A percentile compares a stretch with the other conserved stretches of the same genome.
Evolutionary conservation across 306 rosid species (phyloP).

Genomic region (Medicago truncatula): MtrunA17r5.0-ANR NC_053044.1:38029501-38030000

Average conservation of each 20-base stretch:
- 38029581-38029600: constrained; percentile 3
- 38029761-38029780: constrained; percentile 11
- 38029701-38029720: constrained; percentile 11
- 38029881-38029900: constrained; percentile 66
- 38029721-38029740: not conserved
- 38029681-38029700: not conserved
- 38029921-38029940: constrained; percentile 24
- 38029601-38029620: constrained; percentile 23
- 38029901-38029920: constrained; percentile 26
- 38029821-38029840: constrained; percentile 99
- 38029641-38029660: constrained; percentile 19
- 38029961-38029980: constrained; percentile 23
- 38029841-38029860: constrained; percentile 99
- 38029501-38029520: not conserved
- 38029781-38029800: constrained; percentile 38
- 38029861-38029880: constrained; percentile 85
- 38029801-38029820: constrained; percentile 82
- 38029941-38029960: constrained; percentile 24
- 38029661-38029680: not conserved
- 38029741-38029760: constrained; percentile 11
- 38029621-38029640: not conserved
- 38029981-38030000: constrained; percentile 77
- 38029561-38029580: constrained; percentile 27
- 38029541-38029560: constrained; percentile 24
- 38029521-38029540: constrained; percentile 20